These are phyloP conservation scores for Xylariaceae sp. DNA, from an alignment of 2,329 filamentous ascomycete genomes.

Conservation along the genomic window DNA sequence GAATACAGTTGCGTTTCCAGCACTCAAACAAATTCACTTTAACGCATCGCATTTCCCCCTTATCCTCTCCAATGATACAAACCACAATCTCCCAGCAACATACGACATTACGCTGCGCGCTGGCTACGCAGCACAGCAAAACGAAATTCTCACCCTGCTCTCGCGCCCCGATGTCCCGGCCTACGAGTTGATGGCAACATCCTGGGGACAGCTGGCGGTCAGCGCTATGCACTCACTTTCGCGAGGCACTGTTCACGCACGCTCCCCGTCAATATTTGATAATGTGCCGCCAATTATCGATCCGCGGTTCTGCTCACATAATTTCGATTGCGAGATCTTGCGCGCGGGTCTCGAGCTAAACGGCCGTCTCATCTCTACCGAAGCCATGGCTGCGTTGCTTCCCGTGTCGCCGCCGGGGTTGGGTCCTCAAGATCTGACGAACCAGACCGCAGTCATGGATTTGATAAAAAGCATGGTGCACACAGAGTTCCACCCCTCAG, in stretches of 20 bases:
- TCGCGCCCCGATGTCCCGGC: conserved; percentile 31
- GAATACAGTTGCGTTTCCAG: conserved; percentile 38
- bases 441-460: conserved; percentile 34
- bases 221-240: conserved; percentile 50
- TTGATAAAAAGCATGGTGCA: conserved; percentile 34
- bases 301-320: conserved; percentile 51
- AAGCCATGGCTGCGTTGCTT: conserved; percentile 33
- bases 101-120: conserved; percentile 35
- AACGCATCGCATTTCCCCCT: conserved; percentile 19
- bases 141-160: conserved; percentile 32
- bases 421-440: conserved; percentile 27
- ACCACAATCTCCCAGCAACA: conserved; percentile 28
- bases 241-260: conserved; percentile 49
- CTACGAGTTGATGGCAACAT: conserved; percentile 41
- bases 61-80: conserved; percentile 16
- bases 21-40: conserved; percentile 31
- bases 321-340: conserved; percentile 45
- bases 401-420: conserved; percentile 33
- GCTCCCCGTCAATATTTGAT: conserved; percentile 43
- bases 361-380: conserved; percentile 35
- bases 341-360: conserved; percentile 35
- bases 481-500: conserved; percentile 52
- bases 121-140: conserved; percentile 35
- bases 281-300: conserved; percentile 48
- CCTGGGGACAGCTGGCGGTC: conserved; percentile 42